Evolutionary conservation across 2,329 filamentous ascomycete species (phyloP), one percentile per base, ranked within the genome.

Genomic region (Cadophora malorum): DNA sequence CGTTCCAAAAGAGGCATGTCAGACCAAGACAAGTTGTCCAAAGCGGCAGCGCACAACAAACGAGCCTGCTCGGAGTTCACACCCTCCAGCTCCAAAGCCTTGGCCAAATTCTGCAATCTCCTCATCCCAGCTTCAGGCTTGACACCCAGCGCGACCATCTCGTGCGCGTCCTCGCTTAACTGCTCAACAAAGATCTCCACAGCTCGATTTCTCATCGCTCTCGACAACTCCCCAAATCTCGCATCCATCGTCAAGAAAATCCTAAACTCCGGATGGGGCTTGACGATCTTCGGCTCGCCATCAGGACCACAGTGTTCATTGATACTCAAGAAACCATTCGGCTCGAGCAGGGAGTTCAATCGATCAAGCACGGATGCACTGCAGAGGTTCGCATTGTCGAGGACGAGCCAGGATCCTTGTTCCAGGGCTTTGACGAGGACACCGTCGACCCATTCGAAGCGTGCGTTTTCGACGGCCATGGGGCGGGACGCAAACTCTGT

Each of bases 321-420:
- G 78, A 99, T 91, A 74, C 92, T 93, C 25, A 99, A 82, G 70
- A 89, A 90, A 0, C 96, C 96, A 75, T 94, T 90, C 0, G 94
- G 94, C 78, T 99, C 96, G 8, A 98, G 90, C 9, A 99, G 82
- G 0, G 96, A 98, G 78, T 99, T 99, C 63, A 99, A 83, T 70
- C 96, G 88, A 79, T 99, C 96, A 10, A 99, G 85, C 0, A 99
- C 96, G 7, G 95, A 97, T 28, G 95, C 91, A 75, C 91, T 97
- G 81, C 96, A 99, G 67, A 99, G 86, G 76, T 99, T 99, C 69
- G 96, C 96, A 79, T 99, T 97, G 79, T 99, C 96, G 25, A 99
- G 88, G 12, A 99, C 90, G 21, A 99, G 84, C 96, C 96, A 99
- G 69, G 94, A 87, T 16, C 96, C 96, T 73, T 90, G 84, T 76